These are phyloP conservation scores for Begonia fuchsioides DNA, from an alignment of 306 rosid genomes.

Conservation along the genomic window DNA sequence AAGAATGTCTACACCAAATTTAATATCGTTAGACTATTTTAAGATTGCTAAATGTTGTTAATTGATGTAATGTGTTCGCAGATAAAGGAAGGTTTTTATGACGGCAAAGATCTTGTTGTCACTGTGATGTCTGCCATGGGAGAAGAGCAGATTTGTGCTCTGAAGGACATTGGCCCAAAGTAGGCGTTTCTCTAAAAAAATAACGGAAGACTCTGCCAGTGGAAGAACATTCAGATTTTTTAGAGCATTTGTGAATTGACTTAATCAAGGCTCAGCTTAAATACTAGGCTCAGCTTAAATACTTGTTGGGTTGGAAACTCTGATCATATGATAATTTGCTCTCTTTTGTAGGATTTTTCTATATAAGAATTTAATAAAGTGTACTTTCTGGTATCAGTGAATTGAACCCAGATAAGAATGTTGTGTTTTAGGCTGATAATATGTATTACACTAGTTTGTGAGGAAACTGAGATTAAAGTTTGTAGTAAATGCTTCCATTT, in stretches of 20 bases:
- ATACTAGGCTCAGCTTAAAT: too few species aligned
- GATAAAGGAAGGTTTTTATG: constrained; percentile 67
- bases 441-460: neutral
- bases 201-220: constrained; percentile 16
- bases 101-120: constrained; percentile 60
- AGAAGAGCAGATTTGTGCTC: constrained; percentile 62
- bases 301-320: neutral
- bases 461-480: too few species aligned
- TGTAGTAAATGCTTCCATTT: too few species aligned
- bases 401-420: neutral
- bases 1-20: too few species aligned
- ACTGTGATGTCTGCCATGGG: constrained; percentile 82
- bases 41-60: neutral
- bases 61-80: constrained; percentile 10
- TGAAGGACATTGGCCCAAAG: constrained; percentile 70
- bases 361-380: neutral
- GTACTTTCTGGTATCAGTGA: neutral
- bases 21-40: too few species aligned
- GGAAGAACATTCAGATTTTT: constrained; percentile 15
- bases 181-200: constrained; percentile 9
- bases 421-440: neutral
- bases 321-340: neutral
- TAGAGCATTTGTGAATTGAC: constrained; percentile 13
- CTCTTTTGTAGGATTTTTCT: neutral
- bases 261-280: constrained; percentile 1